Base-by-base conservation (phyloP, 2,329 filamentous ascomycete species). In the Colletotrichum karsti region DNA sequence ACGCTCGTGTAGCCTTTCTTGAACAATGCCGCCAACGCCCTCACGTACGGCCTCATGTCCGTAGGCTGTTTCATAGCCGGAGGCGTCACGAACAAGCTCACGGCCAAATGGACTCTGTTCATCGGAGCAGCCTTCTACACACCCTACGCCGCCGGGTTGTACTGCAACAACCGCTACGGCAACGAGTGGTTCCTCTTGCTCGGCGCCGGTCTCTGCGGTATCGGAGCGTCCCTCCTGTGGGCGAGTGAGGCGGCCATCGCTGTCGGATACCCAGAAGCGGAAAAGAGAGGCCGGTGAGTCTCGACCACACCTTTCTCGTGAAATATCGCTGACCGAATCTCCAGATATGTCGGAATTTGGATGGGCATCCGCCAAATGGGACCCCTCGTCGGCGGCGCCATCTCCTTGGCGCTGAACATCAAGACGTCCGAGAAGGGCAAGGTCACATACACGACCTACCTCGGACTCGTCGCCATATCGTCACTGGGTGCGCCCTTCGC, bases 181-280 rank as follows among this genome's bases (percentile, higher is more conserved):
- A 77, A 77, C 1, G 76, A 81, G 51, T 83, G 81, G 82, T 80
- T 83, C 37, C 77, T 83, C 0, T 75, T 83, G 35, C 75, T 84
- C 10, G 81, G 82, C 1, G 80, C 80, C 0, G 79, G 75, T 1
- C 75, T 77, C 22, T 84, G 82, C 59, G 82, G 82, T 13, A 61
- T 81, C 7, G 79, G 79, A 0, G 80, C 79, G 0, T 76, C 74
- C 0, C 73, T 79, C 0, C 72, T 80, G 9, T 81, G 79, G 79
- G 76, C 78, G 0, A 73, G 77, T 0, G 78, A 81, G 35, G 79
- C 77, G 0, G 78, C 78, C 3, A 80, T 81, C 10, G 78, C 76
- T 0, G 84, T 93, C 7, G 83, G 86, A 0, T 93, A 93, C 69
- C 90, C 91, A 0, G 90, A 92, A 69, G 89, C 90, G 0, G 85